These are phyloP conservation scores for Lithocarpus polystachyus DNA, from an alignment of 306 rosid genomes.

Conservation along the genomic window DNA sequence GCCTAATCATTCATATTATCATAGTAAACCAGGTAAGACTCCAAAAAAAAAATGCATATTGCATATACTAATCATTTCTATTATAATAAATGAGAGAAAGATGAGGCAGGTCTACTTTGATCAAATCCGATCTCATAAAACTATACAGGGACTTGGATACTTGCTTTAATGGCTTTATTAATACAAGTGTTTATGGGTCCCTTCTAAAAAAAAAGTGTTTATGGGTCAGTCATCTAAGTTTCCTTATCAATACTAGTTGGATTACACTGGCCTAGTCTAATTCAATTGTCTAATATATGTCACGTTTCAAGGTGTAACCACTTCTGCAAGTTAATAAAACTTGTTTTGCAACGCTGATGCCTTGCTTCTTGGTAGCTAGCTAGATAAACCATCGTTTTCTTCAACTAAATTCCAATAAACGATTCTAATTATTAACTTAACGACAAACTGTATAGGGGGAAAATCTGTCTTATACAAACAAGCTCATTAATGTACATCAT, in stretches of 20 bases:
- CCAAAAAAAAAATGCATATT: background rate
- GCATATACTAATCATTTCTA: background rate
- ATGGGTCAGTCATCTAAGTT: no score
- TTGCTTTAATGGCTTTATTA: no score
- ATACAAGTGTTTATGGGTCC: no score
- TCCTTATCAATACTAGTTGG: no score
- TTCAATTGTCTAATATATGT: background rate
- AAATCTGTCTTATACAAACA: background rate
- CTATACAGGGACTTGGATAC: no score
- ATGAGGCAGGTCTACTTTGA: no score
- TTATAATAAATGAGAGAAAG: no score
- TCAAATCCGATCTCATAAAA: no score
- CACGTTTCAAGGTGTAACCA: background rate
- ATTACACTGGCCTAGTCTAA: no score
- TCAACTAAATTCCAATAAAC: no score
- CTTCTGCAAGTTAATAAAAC: background rate
- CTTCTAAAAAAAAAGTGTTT: no score
- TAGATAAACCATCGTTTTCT: background rate
- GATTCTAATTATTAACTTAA: background rate
- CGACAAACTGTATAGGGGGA: background rate
- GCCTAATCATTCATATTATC: background rate
- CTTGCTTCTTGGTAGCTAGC: background rate
- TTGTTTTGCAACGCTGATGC: background rate
- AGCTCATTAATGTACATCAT: background rate
- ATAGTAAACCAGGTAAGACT: slow-evolving; percentile 1